These are phyloP conservation scores for Larix sibirica DNA, from an alignment of 83 land plant genomes.

Conservation along the genomic window DNA sequence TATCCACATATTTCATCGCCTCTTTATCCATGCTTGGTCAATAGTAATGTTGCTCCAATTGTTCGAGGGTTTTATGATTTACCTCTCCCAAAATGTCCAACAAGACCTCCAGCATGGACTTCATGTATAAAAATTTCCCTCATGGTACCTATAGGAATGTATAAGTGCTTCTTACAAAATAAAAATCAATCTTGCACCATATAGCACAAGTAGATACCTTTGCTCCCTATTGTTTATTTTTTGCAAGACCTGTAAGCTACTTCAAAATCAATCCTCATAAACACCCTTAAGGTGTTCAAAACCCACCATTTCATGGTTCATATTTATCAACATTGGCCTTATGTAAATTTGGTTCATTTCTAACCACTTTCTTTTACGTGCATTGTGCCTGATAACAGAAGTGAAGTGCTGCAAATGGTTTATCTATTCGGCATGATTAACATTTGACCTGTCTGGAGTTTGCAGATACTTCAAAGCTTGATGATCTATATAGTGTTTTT, in stretches of 20 bases:
- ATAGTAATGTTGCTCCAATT: background rate
- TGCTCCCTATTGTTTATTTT: background rate
- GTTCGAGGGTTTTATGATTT: background rate
- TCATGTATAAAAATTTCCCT: background rate
- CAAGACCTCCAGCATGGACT: background rate
- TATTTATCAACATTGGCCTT: background rate
- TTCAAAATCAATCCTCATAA: background rate
- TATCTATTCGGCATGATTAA: background rate
- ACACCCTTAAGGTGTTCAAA: background rate
- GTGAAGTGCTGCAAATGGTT: background rate
- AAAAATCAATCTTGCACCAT: background rate
- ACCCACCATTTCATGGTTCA: background rate
- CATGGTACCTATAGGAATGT: background rate
- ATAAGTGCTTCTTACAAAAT: background rate
- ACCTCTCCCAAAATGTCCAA: background rate
- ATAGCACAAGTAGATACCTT: background rate
- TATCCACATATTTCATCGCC: background rate
- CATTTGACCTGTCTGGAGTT: background rate
- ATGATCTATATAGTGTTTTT: background rate
- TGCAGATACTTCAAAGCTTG: background rate
- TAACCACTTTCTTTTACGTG: background rate
- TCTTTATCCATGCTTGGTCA: background rate
- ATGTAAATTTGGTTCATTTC: background rate
- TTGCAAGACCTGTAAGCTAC: background rate
- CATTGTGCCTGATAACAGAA: background rate